Conservation (phyloP, 805 yeast genomes). For the Saccharomyces kudriavzevii region DNA sequence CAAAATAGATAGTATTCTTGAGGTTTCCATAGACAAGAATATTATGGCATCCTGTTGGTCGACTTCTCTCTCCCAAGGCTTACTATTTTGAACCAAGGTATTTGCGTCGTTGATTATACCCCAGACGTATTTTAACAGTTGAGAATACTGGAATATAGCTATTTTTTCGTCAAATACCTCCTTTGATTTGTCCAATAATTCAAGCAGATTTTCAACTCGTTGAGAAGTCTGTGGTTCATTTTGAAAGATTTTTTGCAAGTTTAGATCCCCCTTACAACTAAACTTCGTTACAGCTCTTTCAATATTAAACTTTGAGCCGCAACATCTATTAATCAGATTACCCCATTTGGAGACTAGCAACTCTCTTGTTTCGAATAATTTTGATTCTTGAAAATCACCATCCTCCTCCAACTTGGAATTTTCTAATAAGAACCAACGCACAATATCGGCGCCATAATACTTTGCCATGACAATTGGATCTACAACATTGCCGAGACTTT, state of each 20-base stretch:
- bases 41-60: constrained; percentile 47
- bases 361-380: constrained; percentile 45
- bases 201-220: constrained; percentile 25
- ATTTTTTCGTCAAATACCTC: constrained; percentile 38
- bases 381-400: constrained; percentile 64
- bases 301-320: constrained; percentile 62
- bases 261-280: constrained; percentile 10
- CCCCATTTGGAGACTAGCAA: constrained; percentile 76
- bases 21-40: constrained; percentile 58
- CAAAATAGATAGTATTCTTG: constrained; percentile 58
- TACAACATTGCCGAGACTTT: constrained; percentile 85
- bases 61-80: constrained; percentile 61
- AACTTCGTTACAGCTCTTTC: constrained; percentile 34
- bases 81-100: constrained; percentile 53
- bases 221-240: constrained; percentile 8
- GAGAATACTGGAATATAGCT: constrained; percentile 42
- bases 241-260: constrained; percentile 5
- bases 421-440: constrained; percentile 69
- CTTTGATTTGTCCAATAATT: constrained; percentile 31
- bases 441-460: constrained; percentile 60
- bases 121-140: constrained; percentile 56
- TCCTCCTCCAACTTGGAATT: constrained; percentile 71
- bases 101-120: constrained; percentile 51
- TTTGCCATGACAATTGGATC: constrained; percentile 69
- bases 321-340: constrained; percentile 64